Evolutionary conservation across 2,329 filamentous ascomycete genomes (phyloP), one percentile per base, ranked within the genome.

Genomic region (Hypocrella siamensis): DNA sequence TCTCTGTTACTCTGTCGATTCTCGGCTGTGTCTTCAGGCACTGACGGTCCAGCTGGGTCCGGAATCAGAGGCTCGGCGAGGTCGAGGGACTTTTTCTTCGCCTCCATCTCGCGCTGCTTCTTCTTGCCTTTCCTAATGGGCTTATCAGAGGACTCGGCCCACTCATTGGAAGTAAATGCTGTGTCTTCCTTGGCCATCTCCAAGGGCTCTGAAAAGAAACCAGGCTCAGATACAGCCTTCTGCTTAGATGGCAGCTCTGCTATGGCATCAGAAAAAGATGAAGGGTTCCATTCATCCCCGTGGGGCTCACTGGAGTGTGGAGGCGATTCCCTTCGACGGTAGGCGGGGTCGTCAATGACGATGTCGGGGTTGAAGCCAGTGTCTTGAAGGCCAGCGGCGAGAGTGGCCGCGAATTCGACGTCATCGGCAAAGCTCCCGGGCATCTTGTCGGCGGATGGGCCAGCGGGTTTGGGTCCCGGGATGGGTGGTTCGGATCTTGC

Each of bases 341-440:
- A 83, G 2, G 52, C 57, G 0, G 71, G 68, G 42, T 83, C 65
- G 28, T 80, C 61, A 22, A 79, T 75, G 28, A 83, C 72, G 35
- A 83, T 71, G 26, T 78, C 67, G 4, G 75, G 70, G 43, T 81
- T 67, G 39, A 84, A 83, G 0, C 79, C 79, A 28, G 73, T 69
- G n/a, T 73, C 67, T 45, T 75, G 57, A 30, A 81, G 60, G 2
- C 74, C 76, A 30, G 77, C 79, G 35, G 77, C 76, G 29, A 83
- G 54, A 3, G 69, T 72, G 18, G 78, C 79, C 6, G 75, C 71
- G 41, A 84, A 83, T 31, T 74, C 73, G 7, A 78, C 54, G 41
- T 83, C 79, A 35, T 76, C 67, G 2, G 58, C 68, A 44, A 79
- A 85, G 8, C 65, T 57, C 15, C 77, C 78, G 17, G 77, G 75